phyloP scores from a whole-genome alignment of 768 basidiomycete genomes.

The Tylopilus cervinicoccineus region DNA sequence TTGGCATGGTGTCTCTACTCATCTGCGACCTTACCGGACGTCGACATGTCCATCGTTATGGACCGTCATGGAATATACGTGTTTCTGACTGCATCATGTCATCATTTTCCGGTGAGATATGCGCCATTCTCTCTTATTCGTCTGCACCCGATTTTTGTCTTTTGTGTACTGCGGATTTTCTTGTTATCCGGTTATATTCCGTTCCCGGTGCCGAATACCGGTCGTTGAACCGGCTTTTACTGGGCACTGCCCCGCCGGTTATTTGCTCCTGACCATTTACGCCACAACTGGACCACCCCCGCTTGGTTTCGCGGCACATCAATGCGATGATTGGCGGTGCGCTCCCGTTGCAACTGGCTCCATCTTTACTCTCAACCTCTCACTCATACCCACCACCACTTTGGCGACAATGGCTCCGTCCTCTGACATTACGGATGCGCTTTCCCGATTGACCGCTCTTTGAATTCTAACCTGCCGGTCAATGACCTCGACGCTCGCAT shows the following conservation, averaged over 20 bases:
- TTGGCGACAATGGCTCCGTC: background rate
- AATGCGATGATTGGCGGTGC: slow-evolving; percentile 13
- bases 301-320: slow-evolving; percentile 5
- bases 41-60: background rate
- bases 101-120: slow-evolving; percentile 1
- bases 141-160: background rate
- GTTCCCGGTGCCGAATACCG: slow-evolving; percentile 12
- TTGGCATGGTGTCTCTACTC: background rate
- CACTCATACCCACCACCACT: background rate
- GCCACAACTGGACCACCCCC: slow-evolving; percentile 1
- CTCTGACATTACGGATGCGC: background rate
- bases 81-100: background rate
- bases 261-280: background rate
- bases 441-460: slow-evolving; percentile 1
- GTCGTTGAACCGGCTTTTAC: background rate
- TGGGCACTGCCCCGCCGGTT: slow-evolving; percentile 17
- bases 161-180: background rate
- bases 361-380: background rate
- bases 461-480: slow-evolving; percentile 5
- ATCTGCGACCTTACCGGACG: slow-evolving; percentile 1
- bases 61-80: background rate
- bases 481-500: background rate
- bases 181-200: slow-evolving; percentile 6
- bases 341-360: slow-evolving; percentile 1
- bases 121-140: background rate